Evolutionary conservation across 2,329 filamentous ascomycete genomes (phyloP).

Genomic region (Colletotrichum magnum): DNA sequence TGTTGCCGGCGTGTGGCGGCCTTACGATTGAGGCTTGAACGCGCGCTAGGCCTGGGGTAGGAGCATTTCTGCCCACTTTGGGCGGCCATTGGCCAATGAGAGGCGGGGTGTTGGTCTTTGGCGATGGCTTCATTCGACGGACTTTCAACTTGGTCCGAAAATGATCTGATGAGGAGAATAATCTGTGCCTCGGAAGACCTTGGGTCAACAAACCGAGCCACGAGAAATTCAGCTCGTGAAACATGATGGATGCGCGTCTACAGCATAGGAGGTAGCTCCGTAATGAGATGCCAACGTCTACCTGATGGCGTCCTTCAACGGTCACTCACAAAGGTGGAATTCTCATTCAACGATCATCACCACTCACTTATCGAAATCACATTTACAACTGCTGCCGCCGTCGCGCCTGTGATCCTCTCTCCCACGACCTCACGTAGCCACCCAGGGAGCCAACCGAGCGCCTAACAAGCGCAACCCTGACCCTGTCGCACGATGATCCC

Average conservation of each 20-base stretch:
- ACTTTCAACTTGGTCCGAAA: neutral
- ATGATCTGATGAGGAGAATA: neutral
- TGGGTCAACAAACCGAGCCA: too few relatives aligned
- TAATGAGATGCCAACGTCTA: neutral
- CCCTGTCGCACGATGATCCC: neutral
- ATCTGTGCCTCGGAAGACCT: neutral
- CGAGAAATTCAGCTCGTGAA: too few relatives aligned
- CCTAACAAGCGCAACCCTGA: neutral
- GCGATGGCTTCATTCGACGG: conserved; percentile 12
- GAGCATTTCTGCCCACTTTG: conserved; percentile 18
- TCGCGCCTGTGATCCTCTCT: neutral
- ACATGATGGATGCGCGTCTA: too few relatives aligned
- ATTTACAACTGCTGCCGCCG: neutral
- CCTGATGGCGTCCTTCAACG: neutral
- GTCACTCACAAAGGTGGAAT: neutral
- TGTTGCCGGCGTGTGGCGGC: conserved; percentile 30
- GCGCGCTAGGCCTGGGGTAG: conserved; percentile 2
- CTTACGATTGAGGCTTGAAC: conserved; percentile 38
- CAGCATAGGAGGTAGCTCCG: too few relatives aligned
- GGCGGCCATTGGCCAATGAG: conserved; percentile 15
- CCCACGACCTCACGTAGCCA: neutral
- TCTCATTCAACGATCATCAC: neutral
- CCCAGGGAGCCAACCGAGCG: neutral
- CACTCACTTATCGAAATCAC: neutral
- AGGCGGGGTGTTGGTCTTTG: conserved; percentile 1